Percentiles rank a stretch among this genome's conserved stretches.
Evolutionary conservation across 2,329 filamentous ascomycete genomes (phyloP).

Genomic region (Penicillium sp.): DNA sequence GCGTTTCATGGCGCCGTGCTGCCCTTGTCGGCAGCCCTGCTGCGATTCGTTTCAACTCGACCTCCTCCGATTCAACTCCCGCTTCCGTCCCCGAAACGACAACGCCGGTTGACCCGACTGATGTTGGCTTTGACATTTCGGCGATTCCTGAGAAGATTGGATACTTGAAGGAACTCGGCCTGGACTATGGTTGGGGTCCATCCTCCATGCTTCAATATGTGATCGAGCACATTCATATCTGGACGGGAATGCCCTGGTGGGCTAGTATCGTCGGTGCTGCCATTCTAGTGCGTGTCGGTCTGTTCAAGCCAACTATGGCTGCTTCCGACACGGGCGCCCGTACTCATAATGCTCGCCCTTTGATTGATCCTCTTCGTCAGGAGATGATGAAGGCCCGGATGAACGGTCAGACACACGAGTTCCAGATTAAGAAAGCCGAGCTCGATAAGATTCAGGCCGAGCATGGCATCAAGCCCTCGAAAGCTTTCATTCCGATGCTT

Average conservation of each 20-base stretch:
- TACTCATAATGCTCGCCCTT: constrained; percentile 63
- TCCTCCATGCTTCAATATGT: constrained; percentile 73
- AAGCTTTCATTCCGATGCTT: constrained; percentile 60
- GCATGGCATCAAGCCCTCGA: constrained; percentile 58
- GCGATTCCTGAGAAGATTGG: constrained; percentile 75
- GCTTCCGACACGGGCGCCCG: constrained; percentile 66
- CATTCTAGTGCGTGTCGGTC: constrained; percentile 63
- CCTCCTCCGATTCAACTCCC: constrained; percentile 30
- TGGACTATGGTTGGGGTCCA: constrained; percentile 85
- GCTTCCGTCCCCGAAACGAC: constrained; percentile 22
- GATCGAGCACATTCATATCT: constrained; percentile 82
- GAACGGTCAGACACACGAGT: constrained; percentile 52
- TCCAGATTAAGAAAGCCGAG: constrained; percentile 53
- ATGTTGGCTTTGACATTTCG: constrained; percentile 44
- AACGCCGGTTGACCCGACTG: constrained; percentile 30
- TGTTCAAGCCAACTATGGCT: constrained; percentile 68
- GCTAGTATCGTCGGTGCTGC: constrained; percentile 70
- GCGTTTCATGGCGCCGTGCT: constrained; percentile 29
- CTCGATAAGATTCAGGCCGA: constrained; percentile 56
- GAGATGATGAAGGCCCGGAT: constrained; percentile 54
- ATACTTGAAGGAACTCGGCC: constrained; percentile 77
- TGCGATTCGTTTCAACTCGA: constrained; percentile 46
- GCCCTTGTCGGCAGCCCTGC: constrained; percentile 29
- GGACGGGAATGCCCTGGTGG: constrained; percentile 78
- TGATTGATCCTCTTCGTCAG: constrained; percentile 60